These are phyloP conservation scores for Zymoseptoria tritici DNA, from an alignment of 2,329 filamentous ascomycete species.

Conservation along the genomic window DNA sequence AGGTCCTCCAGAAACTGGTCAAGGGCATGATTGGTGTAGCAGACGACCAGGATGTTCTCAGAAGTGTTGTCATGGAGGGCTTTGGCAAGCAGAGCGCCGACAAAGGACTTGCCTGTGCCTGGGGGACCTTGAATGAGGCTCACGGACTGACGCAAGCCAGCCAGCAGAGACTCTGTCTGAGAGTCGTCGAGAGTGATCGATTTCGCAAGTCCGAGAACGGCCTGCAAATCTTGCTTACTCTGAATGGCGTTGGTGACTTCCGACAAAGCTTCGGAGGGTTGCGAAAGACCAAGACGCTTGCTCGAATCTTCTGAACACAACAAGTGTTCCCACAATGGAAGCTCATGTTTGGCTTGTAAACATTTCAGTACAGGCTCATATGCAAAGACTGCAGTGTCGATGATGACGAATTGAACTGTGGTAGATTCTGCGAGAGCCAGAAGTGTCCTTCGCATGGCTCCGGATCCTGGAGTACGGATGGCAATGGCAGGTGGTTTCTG, in stretches of 20 bases:
- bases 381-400: constrained; percentile 60
- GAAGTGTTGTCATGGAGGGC: constrained; percentile 43
- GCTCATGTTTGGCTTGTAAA: constrained; percentile 48
- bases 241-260: not conserved
- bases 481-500: constrained; percentile 41
- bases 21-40: constrained; percentile 47
- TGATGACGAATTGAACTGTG: constrained; percentile 44
- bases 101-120: constrained; percentile 68
- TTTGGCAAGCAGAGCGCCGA: constrained; percentile 57
- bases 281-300: constrained; percentile 3
- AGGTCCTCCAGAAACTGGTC: constrained; percentile 56
- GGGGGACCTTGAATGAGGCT: constrained; percentile 66
- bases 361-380: constrained; percentile 59
- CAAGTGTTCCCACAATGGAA: constrained; percentile 51
- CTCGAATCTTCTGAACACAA: constrained; percentile 29
- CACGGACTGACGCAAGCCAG: constrained; percentile 46
- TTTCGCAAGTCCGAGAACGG: constrained; percentile 27
- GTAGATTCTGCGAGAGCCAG: constrained; percentile 32
- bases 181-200: constrained; percentile 42
- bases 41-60: constrained; percentile 52
- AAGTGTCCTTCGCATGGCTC: constrained; percentile 43
- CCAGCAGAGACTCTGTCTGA: constrained; percentile 50
- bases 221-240: constrained; percentile 25
- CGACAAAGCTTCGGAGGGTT: not conserved
- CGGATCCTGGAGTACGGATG: constrained; percentile 45